phyloP scores from a whole-genome alignment of 306 rosid species.

The Gastrolobium villosum region DNA sequence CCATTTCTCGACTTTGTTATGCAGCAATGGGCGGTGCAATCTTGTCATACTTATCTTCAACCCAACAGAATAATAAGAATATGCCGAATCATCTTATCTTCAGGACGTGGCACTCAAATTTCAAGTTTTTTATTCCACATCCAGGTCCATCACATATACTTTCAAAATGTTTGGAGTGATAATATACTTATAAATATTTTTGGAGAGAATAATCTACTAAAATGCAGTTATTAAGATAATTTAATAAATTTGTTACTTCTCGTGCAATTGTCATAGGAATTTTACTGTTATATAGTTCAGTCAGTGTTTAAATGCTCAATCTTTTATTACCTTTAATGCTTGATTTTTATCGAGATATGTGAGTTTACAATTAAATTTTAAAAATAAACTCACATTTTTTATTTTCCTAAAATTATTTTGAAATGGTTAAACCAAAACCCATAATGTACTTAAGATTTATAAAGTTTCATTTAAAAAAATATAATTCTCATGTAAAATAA shows the following conservation, averaged over 20 bases:
- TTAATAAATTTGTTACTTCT: not conserved
- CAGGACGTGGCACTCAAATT: conserved; percentile 24
- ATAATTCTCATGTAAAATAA: no score
- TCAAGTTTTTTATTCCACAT: not conserved
- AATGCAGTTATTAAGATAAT: not conserved
- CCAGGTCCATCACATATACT: not conserved
- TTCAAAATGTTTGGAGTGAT: no score
- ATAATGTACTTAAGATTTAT: no score
- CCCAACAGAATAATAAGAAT: not conserved
- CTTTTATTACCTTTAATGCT: not conserved
- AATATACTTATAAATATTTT: no score
- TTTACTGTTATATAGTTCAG: not conserved
- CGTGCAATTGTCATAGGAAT: not conserved
- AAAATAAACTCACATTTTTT: no score
- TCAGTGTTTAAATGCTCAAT: not conserved
- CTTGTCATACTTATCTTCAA: conserved; percentile 12
- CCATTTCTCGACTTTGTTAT: not conserved
- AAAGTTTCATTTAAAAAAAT: no score
- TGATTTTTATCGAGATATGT: no score
- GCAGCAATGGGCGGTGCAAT: conserved; percentile 46
- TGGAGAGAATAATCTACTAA: not conserved
- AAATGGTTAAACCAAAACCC: no score
- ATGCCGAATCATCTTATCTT: conserved; percentile 37
- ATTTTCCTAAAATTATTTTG: no score
- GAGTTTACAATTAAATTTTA: no score